These are phyloP conservation scores for Alternaria panax DNA, from an alignment of 2,329 filamentous ascomycete species.

Conservation along the genomic window DNA sequence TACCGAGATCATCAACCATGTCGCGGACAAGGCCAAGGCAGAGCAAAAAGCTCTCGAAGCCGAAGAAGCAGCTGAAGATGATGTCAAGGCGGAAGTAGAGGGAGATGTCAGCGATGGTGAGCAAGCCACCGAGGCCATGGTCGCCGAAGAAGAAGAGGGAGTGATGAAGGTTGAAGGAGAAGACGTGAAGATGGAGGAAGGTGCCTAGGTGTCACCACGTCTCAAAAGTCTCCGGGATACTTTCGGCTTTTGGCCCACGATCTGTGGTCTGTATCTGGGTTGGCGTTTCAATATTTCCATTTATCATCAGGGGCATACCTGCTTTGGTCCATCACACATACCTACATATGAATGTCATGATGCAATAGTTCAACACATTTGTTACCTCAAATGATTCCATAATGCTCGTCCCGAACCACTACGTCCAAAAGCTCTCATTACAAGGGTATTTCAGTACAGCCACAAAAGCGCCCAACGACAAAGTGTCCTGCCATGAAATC, in stretches of 20 bases:
- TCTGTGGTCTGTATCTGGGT: conserved; percentile 12
- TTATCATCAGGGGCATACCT: neutral
- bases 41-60: conserved; percentile 28
- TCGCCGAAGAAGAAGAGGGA: conserved; percentile 10
- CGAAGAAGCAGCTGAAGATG: conserved; percentile 23
- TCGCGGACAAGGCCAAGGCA: conserved; percentile 43
- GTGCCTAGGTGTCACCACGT: neutral
- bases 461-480: neutral
- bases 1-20: conserved; percentile 67
- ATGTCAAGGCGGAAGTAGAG: conserved; percentile 10
- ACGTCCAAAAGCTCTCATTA: neutral
- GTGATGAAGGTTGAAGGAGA: conserved; percentile 11
- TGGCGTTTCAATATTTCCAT: conserved; percentile 4
- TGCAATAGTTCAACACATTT: neutral
- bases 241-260: neutral
- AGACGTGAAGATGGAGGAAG: conserved; percentile 11
- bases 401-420: neutral
- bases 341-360: conserved; percentile 7
- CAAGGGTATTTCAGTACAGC: neutral
- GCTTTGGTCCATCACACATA: neutral
- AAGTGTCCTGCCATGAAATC: neutral
- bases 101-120: conserved; percentile 10
- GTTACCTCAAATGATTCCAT: neutral
- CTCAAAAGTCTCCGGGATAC: neutral
- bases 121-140: conserved; percentile 12